These are phyloP conservation scores for Lecanosticta acicola DNA, from an alignment of 2,329 filamentous ascomycete species.

Conservation along the genomic window DNA sequence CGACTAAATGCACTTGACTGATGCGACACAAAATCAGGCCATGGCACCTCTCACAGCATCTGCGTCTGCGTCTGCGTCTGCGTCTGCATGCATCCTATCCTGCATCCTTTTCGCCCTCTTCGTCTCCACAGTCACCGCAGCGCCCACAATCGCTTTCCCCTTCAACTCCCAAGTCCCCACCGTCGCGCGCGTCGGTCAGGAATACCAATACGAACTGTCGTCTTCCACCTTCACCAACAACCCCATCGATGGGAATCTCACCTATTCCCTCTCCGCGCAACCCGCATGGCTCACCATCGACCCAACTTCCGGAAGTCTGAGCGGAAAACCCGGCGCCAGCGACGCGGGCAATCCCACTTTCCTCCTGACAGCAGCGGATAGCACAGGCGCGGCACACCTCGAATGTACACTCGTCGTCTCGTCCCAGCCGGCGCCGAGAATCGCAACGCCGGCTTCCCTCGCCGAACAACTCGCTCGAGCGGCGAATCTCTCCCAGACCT, in stretches of 20 bases:
- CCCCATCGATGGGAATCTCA: slow-evolving; percentile 42
- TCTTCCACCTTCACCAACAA: slow-evolving; percentile 65
- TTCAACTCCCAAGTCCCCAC: slow-evolving; percentile 80
- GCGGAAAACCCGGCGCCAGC: slow-evolving; percentile 58
- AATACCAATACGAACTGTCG: slow-evolving; percentile 68
- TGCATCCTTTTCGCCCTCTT: too few species aligned
- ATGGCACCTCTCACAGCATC: too few species aligned
- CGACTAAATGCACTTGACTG: too few species aligned
- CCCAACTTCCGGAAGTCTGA: slow-evolving; percentile 57
- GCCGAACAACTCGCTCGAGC: slow-evolving; percentile 53
- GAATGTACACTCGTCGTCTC: slow-evolving; percentile 68
- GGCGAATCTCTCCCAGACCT: slow-evolving; percentile 49
- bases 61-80: too few species aligned
- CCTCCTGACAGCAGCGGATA: slow-evolving; percentile 63
- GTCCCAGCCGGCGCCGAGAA: slow-evolving; percentile 48
- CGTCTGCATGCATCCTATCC: too few species aligned
- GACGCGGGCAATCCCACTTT: slow-evolving; percentile 58
- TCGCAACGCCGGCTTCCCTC: slow-evolving; percentile 52
- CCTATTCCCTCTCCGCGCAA: slow-evolving; percentile 60
- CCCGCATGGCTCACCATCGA: slow-evolving; percentile 74
- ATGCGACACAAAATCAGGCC: too few species aligned
- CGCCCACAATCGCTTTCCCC: slow-evolving; percentile 54
- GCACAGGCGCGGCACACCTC: slow-evolving; percentile 57
- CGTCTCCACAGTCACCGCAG: slow-evolving; percentile 19
- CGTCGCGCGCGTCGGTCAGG: slow-evolving; percentile 62